These are phyloP conservation scores for Hypoxylon perforatum DNA, from an alignment of 495 filamentous ascomycete species.

Conservation along the genomic window DNA sequence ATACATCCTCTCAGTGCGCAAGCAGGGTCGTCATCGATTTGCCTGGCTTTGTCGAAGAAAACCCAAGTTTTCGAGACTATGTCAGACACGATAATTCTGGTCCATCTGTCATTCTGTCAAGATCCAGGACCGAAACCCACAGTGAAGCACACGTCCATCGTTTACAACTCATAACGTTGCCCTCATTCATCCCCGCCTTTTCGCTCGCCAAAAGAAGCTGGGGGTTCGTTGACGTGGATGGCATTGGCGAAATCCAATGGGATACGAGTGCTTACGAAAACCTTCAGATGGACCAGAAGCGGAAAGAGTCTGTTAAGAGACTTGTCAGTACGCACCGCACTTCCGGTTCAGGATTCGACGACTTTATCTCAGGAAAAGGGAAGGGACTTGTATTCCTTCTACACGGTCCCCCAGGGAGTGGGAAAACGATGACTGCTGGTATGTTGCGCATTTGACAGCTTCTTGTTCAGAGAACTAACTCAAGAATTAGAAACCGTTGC, in stretches of 20 bases:
- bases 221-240: constrained; percentile 21
- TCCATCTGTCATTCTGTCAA: constrained; percentile 1
- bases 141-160: not conserved
- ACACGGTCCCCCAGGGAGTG: constrained; percentile 22
- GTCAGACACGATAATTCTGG: constrained; percentile 6
- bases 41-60: constrained; percentile 12
- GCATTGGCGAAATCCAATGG: constrained; percentile 21
- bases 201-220: constrained; percentile 19
- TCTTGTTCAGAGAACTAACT: not conserved
- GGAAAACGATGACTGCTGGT: constrained; percentile 27
- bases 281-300: constrained; percentile 16
- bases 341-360: constrained; percentile 19
- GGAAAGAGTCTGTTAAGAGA: constrained; percentile 18
- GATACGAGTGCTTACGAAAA: constrained; percentile 21
- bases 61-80: constrained; percentile 8
- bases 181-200: constrained; percentile 27
- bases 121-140: not conserved
- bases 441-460: not conserved
- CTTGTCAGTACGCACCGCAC: constrained; percentile 11
- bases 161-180: constrained; percentile 1
- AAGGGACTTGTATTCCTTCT: constrained; percentile 24
- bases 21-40: constrained; percentile 8
- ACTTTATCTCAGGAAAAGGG: constrained; percentile 29
- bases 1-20: not conserved
- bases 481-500: constrained; percentile 17